A percentile compares a stretch with the other conserved stretches of the same genome.
Evolutionary conservation across 208 protist species (phyloP).

Genomic region (Acanthamoeba royreba): DNA sequence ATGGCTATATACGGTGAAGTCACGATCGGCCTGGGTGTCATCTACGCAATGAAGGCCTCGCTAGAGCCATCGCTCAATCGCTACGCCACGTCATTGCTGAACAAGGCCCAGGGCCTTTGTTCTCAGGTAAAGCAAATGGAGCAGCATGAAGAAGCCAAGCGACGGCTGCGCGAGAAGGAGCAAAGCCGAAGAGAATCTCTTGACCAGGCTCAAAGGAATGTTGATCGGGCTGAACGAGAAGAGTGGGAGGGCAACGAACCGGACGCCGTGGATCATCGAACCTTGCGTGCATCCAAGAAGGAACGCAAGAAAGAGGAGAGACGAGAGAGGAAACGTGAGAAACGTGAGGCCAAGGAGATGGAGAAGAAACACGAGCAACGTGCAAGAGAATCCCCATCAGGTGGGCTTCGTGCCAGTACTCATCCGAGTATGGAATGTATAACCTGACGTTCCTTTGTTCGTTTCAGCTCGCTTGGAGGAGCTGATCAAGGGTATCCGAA

Average conservation of each 20-base stretch:
- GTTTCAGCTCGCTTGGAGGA: not conserved
- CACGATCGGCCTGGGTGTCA: not conserved
- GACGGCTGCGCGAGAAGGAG: not conserved
- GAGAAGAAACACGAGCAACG: not conserved
- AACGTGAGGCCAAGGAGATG: not conserved
- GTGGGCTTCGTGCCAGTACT: not conserved
- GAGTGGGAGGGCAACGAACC: not conserved
- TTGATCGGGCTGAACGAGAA: not conserved
- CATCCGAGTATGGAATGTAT: too few relatives aligned
- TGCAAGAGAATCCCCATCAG: not conserved
- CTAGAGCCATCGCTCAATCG: not conserved
- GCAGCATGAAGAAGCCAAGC: not conserved
- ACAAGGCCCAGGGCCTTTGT: slow-evolving; percentile 10
- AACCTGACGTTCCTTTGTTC: not conserved
- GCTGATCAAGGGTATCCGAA: not conserved
- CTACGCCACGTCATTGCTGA: not conserved
- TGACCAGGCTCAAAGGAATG: not conserved
- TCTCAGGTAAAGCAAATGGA: not conserved
- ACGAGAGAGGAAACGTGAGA: not conserved
- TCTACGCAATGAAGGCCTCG: slow-evolving; percentile 12
- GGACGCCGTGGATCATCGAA: not conserved
- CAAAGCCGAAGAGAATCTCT: not conserved
- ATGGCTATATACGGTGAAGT: not conserved
- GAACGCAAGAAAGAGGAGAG: not conserved
- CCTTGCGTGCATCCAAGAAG: not conserved